Evolutionary conservation across 176 grass and related monocot species (phyloP).

Genomic region (Oryza nivara): DNA sequence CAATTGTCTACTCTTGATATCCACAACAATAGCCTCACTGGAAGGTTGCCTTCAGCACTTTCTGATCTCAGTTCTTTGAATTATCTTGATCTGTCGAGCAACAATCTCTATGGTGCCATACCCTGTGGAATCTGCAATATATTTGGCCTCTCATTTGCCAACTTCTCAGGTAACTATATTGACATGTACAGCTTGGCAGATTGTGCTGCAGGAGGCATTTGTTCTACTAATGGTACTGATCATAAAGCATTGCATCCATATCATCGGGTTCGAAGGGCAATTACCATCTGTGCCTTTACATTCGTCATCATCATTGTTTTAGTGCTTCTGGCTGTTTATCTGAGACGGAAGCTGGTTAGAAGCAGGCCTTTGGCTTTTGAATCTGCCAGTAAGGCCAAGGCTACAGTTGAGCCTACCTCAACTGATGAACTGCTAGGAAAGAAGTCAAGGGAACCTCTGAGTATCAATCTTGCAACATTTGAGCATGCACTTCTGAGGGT

Average conservation of each 20-base stretch:
- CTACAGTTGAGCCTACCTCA: slow-evolving; percentile 69
- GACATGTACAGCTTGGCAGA: slow-evolving; percentile 50
- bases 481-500: slow-evolving; percentile 79
- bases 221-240: slow-evolving; percentile 41
- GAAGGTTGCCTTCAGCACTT: slow-evolving; percentile 70
- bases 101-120: slow-evolving; percentile 69
- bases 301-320: slow-evolving; percentile 42
- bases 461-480: slow-evolving; percentile 97
- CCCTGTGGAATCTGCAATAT: slow-evolving; percentile 80
- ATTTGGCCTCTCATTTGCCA: slow-evolving; percentile 68
- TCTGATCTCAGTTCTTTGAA: slow-evolving; percentile 70
- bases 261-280: slow-evolving; percentile 39
- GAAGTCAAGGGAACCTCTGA: slow-evolving; percentile 81
- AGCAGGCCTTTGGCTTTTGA: slow-evolving; percentile 49
- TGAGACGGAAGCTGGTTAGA: slow-evolving; percentile 59
- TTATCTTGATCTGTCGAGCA: slow-evolving; percentile 91
- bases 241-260: slow-evolving; percentile 42
- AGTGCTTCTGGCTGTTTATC: slow-evolving; percentile 45
- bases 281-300: slow-evolving; percentile 51
- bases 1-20: slow-evolving; percentile 80
- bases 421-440: slow-evolving; percentile 86
- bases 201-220: slow-evolving; percentile 60
- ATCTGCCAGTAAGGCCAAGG: slow-evolving; percentile 55
- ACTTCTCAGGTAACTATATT: slow-evolving; percentile 82
- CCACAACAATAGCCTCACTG: slow-evolving; percentile 79